A percentile compares a stretch with the other conserved stretches of the same genome.
These are phyloP conservation scores for Aethionema arabicum DNA, from an alignment of 345 rosid genomes.

Conservation along the genomic window DNA sequence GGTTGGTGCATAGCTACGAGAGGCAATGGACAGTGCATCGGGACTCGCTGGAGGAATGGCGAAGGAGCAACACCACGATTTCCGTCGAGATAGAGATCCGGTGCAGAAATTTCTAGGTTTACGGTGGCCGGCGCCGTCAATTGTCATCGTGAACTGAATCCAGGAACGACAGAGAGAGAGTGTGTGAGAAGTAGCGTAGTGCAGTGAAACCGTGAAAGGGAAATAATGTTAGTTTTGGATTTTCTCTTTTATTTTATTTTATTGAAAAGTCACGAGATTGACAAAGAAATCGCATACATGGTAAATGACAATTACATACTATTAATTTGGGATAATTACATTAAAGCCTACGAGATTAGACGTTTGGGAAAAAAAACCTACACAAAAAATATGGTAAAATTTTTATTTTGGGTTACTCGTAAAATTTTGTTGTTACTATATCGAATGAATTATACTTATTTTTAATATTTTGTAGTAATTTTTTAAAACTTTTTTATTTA, in stretches of 20 bases:
- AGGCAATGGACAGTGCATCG: conserved; percentile 45
- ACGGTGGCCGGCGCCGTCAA: conserved; percentile 37
- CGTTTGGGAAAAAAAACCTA: too few species aligned
- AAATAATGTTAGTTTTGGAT: conserved; percentile 5
- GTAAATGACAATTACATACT: too few species aligned
- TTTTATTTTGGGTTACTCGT: too few species aligned
- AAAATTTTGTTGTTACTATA: too few species aligned
- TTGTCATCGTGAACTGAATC: conserved; percentile 22
- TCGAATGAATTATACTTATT: too few species aligned
- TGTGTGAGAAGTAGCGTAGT: conserved; percentile 8
- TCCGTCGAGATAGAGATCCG: conserved; percentile 37
- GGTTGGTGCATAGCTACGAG: conserved; percentile 34
- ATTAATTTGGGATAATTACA: too few species aligned
- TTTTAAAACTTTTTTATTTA: too few species aligned
- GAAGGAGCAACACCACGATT: conserved; percentile 88
- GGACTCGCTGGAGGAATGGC: conserved; percentile 75
- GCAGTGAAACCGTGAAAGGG: conserved; percentile 7
- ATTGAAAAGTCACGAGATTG: too few species aligned
- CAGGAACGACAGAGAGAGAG: conserved; percentile 17
- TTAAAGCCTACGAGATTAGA: too few species aligned
- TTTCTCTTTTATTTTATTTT: background rate
- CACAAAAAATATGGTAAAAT: too few species aligned
- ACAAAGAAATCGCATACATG: too few species aligned
- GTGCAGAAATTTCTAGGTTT: conserved; percentile 32
- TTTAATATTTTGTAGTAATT: too few species aligned